Conservation (phyloP, 75 land plant species). For the Larix kaempferi region DNA sequence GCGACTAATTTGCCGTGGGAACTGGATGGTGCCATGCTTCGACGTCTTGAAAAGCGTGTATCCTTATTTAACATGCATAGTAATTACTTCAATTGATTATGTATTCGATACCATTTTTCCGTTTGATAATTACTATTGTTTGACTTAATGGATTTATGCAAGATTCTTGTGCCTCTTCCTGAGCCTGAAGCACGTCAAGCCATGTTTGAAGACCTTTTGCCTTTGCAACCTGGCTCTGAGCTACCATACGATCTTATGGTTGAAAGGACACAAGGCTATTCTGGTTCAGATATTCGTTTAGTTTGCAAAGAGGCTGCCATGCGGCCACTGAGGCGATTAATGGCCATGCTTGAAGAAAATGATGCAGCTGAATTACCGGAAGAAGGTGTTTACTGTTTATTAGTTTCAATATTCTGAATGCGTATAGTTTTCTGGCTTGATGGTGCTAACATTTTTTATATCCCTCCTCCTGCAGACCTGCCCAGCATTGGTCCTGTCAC, state of each 20-base stretch:
- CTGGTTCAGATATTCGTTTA: conserved; percentile 98
- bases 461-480: conserved; percentile 46
- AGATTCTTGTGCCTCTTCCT: conserved; percentile 95
- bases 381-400: conserved; percentile 30
- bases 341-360: conserved; percentile 67
- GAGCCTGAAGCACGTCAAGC: conserved; percentile 91
- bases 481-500: conserved; percentile 81
- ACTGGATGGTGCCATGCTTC: conserved; percentile 95
- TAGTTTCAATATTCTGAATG: not conserved
- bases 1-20: conserved; percentile 99
- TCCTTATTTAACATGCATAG: conserved; percentile 16
- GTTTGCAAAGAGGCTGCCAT: conserved; percentile 99
- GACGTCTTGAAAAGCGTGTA: conserved; percentile 97
- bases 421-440: not conserved
- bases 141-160: conserved; percentile 6
- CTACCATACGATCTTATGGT: conserved; percentile 80
- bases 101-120: conserved; percentile 2
- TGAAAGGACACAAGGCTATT: conserved; percentile 82
- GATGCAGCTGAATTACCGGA: conserved; percentile 35
- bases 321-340: conserved; percentile 90
- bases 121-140: not conserved
- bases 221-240: conserved; percentile 23
- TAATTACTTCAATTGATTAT: not conserved
- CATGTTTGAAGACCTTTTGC: conserved; percentile 87
- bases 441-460: conserved; percentile 3